These are phyloP conservation scores for Metschnikowia kofuensis DNA, from an alignment of 805 yeast genomes.

Conservation along the genomic window DNA sequence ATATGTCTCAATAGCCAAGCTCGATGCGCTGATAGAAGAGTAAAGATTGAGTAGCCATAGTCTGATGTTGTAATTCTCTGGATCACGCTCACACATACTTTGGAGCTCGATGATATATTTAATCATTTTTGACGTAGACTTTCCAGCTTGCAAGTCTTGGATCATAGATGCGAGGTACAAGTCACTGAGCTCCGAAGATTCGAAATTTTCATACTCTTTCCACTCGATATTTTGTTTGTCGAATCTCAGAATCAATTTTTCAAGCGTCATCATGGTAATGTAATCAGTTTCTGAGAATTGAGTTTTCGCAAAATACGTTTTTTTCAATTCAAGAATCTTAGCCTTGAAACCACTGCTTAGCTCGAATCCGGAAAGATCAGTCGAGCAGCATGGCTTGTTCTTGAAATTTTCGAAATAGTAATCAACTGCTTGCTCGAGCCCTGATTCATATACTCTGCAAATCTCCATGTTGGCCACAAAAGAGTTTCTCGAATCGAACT, in stretches of 20 bases:
- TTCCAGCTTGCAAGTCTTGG: constrained; percentile 18
- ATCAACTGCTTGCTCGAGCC: constrained; percentile 27
- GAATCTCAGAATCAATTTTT: constrained; percentile 7
- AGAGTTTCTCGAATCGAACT: constrained; percentile 49
- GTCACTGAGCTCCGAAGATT: constrained; percentile 11
- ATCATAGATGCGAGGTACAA: constrained; percentile 14
- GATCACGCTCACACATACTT: constrained; percentile 50
- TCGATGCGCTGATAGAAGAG: constrained; percentile 51
- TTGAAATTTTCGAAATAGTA: constrained; percentile 47
- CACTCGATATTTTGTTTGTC: constrained; percentile 3
- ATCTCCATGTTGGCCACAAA: constrained; percentile 51
- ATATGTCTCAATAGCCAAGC: constrained; percentile 50
- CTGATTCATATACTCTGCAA: constrained; percentile 24
- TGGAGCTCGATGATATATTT: constrained; percentile 58
- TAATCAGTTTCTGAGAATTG: constrained; percentile 1
- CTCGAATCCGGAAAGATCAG: constrained; percentile 43
- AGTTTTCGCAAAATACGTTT: not conserved
- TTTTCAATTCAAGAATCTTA: not conserved
- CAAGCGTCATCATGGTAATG: constrained; percentile 9
- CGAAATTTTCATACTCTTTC: constrained; percentile 3
- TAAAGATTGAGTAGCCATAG: constrained; percentile 71
- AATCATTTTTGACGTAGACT: constrained; percentile 22
- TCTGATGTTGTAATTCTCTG: constrained; percentile 68
- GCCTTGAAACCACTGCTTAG: constrained; percentile 7
- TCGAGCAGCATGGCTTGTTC: constrained; percentile 60